Evolutionary conservation across 352 stramenopile species (phyloP).

Genomic region (Phytophthora pinifolia): DNA sequence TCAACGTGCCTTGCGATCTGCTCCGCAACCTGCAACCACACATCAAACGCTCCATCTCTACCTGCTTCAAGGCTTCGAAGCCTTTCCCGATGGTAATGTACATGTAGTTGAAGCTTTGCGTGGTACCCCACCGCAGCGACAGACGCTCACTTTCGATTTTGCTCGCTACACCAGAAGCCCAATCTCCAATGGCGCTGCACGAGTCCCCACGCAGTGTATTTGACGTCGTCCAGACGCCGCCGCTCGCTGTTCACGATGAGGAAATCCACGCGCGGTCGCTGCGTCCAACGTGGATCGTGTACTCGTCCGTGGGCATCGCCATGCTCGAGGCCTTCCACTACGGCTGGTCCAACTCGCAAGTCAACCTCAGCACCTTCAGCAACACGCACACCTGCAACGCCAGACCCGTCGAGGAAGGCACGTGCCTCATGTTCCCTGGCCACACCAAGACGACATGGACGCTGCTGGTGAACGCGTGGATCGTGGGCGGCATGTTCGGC

Average conservation of each 20-base stretch:
- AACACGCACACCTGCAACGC: slow-evolving; percentile 40
- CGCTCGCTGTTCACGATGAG: slow-evolving; percentile 1
- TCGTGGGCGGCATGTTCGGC: slow-evolving; percentile 56
- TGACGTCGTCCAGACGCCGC: background rate
- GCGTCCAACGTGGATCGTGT: slow-evolving; percentile 32
- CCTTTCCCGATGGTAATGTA: too few species aligned
- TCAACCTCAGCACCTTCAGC: slow-evolving; percentile 55
- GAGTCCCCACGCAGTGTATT: background rate
- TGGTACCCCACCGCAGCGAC: too few species aligned
- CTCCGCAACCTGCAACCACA: too few species aligned
- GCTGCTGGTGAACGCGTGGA: slow-evolving; percentile 50
- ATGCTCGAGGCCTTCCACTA: slow-evolving; percentile 50
- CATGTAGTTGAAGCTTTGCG: too few species aligned
- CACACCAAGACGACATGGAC: slow-evolving; percentile 52
- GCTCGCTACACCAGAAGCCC: background rate
- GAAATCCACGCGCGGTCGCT: slow-evolving; percentile 3
- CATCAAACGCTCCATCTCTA: too few species aligned
- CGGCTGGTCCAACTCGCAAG: slow-evolving; percentile 50
- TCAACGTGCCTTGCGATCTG: too few species aligned
- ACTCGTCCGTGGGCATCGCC: slow-evolving; percentile 34
- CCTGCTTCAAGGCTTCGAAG: too few species aligned
- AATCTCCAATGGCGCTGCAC: too few species aligned
- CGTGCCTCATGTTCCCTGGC: slow-evolving; percentile 61
- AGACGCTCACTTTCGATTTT: slow-evolving; percentile 5
- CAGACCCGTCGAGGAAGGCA: slow-evolving; percentile 34